Base-by-base conservation (phyloP, 2,329 filamentous ascomycete genomes). In the Aspergillus carbonarius region DNA sequence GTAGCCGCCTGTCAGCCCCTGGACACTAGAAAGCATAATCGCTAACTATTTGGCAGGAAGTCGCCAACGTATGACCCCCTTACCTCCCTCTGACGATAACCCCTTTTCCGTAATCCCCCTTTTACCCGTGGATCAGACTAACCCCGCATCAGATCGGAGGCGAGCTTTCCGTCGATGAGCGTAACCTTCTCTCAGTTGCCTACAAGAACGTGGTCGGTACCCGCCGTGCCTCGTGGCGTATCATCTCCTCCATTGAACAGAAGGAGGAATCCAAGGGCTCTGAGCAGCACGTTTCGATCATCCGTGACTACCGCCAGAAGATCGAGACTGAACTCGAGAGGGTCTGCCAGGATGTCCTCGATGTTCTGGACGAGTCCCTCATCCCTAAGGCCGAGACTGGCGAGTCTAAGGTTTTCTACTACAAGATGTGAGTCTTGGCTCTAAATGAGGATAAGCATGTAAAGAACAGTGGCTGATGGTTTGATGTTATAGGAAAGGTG, bases 161-260 rank as follows among this genome's bases (percentile, higher is more conserved):
- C 71, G 86, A 88, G 75, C 82, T 88, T 71, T 84, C 85, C 63
- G 86, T 88, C 66, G 86, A 88, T 82, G 86, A 88, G 79, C 85
- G 86, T 76, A 98, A 98, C 84, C 90, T 99, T 67, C 89, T 99
- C 68, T 96, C 92, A 68, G 95, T 98, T 74, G 93, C 93, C 78
- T 99, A 99, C 89, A 99, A 99, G 91, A 99, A 99, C 82, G 95
- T 99, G 63, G 92, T 99, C 74, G 93, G 95, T 74, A 96, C 95
- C 76, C 90, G 93, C 80, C 93, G 95, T 88, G 93, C 93, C 76
- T 97, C 92, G 73, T 99, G 93, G 93, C 89, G 93, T 83, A 98
- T 99, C 82, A 96, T 99, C 82, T 96, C 93, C 77, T 98, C 95
- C 77, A 98, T 99, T 81, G 93, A 98, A 85, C 93, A 98, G 83